Conservation (phyloP, 441 rosid genomes). For the Bruguiera hainesii region DNA sequence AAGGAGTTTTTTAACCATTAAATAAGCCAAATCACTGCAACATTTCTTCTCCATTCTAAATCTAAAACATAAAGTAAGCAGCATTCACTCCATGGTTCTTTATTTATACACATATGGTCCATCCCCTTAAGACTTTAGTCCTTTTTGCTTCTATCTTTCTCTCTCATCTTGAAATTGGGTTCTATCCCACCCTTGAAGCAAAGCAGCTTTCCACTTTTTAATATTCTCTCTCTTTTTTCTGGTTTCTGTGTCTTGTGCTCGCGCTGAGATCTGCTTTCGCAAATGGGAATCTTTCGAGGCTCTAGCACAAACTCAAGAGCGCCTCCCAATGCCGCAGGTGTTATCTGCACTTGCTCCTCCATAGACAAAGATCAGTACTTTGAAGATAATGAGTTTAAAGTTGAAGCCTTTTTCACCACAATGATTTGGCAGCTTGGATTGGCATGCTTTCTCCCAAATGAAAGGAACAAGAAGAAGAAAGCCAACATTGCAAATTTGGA, state of each 20-base stretch:
- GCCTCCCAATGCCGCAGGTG: conserved; percentile 27
- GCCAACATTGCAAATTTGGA: conserved; percentile 35
- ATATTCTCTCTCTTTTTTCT: conserved; percentile 23
- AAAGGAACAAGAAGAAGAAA: conserved; percentile 5
- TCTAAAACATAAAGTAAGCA: conserved; percentile 15
- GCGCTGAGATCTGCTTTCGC: conserved; percentile 48
- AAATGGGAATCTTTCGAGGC: conserved; percentile 50
- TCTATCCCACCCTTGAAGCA: conserved; percentile 56
- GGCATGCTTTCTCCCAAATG: conserved; percentile 60
- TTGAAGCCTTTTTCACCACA: conserved; percentile 40
- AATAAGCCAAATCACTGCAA: background rate
- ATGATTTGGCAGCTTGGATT: conserved; percentile 64
- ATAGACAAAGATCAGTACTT: conserved; percentile 29
- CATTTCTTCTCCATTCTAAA: background rate
- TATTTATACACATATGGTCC: background rate
- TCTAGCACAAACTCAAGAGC: conserved; percentile 30
- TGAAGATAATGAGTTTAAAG: conserved; percentile 35
- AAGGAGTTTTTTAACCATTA: background rate
- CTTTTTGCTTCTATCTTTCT: background rate
- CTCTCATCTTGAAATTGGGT: conserved; percentile 3
- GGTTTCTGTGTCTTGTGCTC: conserved; percentile 41
- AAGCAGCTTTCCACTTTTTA: conserved; percentile 35
- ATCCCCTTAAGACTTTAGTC: conserved; percentile 63
- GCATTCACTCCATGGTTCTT: background rate
- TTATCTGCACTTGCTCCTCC: conserved; percentile 27